Base-by-base conservation (phyloP, 805 yeast species). In the Barnettozyma sucrosica region DNA sequence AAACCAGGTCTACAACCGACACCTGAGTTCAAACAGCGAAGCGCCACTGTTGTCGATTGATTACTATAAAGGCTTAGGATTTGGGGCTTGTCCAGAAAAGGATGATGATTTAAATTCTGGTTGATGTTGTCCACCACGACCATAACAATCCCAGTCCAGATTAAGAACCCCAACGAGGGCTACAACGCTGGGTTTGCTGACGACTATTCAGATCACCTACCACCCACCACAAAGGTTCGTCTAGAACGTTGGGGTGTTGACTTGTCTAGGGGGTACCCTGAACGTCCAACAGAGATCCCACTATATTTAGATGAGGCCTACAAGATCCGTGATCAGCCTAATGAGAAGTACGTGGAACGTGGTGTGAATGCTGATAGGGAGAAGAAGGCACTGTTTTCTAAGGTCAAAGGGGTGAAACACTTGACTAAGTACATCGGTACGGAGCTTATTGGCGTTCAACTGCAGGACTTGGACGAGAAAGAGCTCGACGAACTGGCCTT, bases 391-490 rank as follows among this genome's bases (percentile, higher is more conserved):
- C 55, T 68, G 14, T 62, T 68, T 38, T 65, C 69, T 7, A 71
- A 71, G 52, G 71, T 64, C 41, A 66, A 60, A 54, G 66, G 66
- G 48, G 75, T 74, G 26, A 66, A 55, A 33, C 55, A 74, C 47
- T 61, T 74, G 51, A 71, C 77, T 45, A 69, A 68, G 48, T 68
- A 71, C 52, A 59, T 74, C 52, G 80, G 80, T 41, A 75, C 79
- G 14, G 79, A 74, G 51, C 65, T 74, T 47, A 66, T 69, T 36
- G 79, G 79, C 11, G 55, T 74, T 33, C 75, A 74, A 55, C 56
- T 74, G 38, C 62, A 64, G 7, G 72, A 70, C 32, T 58, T 74
- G 48, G 66, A 59, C 33, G 70, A 72, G 45, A 51, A 66, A 54
- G 78, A 74, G 54, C 64, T 58, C 44, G 76, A 74, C 56, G 77